Percentiles rank a stretch among this genome's conserved stretches.
Conservation (phyloP, 192 early-diverging fungal species). For the Blastocladiella britannica region DNA sequence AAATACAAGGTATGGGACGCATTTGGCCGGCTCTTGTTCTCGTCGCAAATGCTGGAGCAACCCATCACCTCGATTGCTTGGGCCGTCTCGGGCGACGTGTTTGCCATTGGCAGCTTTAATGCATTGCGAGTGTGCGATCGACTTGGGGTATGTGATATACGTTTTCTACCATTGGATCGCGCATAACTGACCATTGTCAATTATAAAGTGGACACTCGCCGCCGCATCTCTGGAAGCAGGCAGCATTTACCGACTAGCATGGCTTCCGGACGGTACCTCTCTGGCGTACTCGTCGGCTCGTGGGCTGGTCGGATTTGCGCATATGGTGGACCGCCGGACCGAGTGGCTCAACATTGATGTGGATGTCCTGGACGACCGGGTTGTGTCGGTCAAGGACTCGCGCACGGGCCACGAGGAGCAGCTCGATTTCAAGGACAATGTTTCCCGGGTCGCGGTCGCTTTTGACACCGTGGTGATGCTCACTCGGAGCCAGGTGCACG, state of each 20-base stretch:
- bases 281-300: conserved; percentile 29
- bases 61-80: conserved; percentile 32
- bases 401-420: not conserved
- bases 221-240: conserved; percentile 24
- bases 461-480: not conserved
- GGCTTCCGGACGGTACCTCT: conserved; percentile 38
- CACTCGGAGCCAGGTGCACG: not conserved
- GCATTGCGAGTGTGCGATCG: conserved; percentile 29
- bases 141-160: conserved; percentile 21
- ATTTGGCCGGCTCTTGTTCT: conserved; percentile 29
- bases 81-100: conserved; percentile 33
- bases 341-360: conserved; percentile 41
- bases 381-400: conserved; percentile 21
- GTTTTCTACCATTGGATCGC: too few relatives aligned
- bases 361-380: conserved; percentile 27
- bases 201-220: conserved; percentile 26
- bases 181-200: not conserved
- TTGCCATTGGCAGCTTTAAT: conserved; percentile 34
- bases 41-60: conserved; percentile 21
- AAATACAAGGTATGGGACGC: conserved; percentile 40
- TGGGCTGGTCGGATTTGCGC: conserved; percentile 30
- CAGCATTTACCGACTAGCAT: conserved; percentile 30
- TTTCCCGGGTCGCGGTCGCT: not conserved
- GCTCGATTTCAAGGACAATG: not conserved
- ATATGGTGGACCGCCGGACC: conserved; percentile 22